These are phyloP conservation scores for Sutorius australiensis DNA, from an alignment of 768 basidiomycete species.

Conservation along the genomic window DNA sequence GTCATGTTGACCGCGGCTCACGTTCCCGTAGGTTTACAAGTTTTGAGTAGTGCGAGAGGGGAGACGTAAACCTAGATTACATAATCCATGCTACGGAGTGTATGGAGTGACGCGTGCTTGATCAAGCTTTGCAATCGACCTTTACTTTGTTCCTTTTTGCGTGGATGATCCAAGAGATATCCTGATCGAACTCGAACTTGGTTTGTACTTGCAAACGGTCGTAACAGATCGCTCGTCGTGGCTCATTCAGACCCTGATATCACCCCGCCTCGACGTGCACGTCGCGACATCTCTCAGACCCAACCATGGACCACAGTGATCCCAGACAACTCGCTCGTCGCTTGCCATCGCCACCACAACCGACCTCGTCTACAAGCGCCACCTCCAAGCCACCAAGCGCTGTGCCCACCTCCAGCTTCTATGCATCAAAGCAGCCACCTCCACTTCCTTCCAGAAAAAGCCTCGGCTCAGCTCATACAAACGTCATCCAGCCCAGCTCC, in stretches of 20 bases:
- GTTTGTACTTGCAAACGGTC: neutral
- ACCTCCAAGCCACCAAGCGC: slow-evolving; percentile 26
- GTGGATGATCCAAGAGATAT: slow-evolving; percentile 19
- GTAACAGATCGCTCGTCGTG: slow-evolving; percentile 1
- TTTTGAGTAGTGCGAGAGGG: slow-evolving; percentile 27
- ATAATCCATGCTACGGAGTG: slow-evolving; percentile 17
- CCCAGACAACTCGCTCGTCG: slow-evolving; percentile 34
- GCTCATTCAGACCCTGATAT: slow-evolving; percentile 9
- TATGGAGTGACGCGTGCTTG: slow-evolving; percentile 25
- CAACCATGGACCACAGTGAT: slow-evolving; percentile 48
- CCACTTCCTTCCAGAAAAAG: slow-evolving; percentile 34
- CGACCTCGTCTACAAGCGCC: slow-evolving; percentile 36
- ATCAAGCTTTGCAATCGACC: slow-evolving; percentile 20
- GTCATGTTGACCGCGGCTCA: neutral
- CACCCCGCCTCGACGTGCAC: neutral
- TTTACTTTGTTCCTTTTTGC: slow-evolving; percentile 1
- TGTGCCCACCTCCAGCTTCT: slow-evolving; percentile 28
- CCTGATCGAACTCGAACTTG: slow-evolving; percentile 7
- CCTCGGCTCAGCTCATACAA: slow-evolving; percentile 37
- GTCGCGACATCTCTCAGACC: neutral
- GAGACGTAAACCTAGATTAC: slow-evolving; percentile 24
- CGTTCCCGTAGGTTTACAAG: slow-evolving; percentile 36
- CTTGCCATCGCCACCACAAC: slow-evolving; percentile 41
- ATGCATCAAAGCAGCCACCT: slow-evolving; percentile 33
- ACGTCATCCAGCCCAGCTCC: slow-evolving; percentile 28